Base-by-base conservation (phyloP, 768 basidiomycete genomes). In the Tricholoma matsutake region DNA sequence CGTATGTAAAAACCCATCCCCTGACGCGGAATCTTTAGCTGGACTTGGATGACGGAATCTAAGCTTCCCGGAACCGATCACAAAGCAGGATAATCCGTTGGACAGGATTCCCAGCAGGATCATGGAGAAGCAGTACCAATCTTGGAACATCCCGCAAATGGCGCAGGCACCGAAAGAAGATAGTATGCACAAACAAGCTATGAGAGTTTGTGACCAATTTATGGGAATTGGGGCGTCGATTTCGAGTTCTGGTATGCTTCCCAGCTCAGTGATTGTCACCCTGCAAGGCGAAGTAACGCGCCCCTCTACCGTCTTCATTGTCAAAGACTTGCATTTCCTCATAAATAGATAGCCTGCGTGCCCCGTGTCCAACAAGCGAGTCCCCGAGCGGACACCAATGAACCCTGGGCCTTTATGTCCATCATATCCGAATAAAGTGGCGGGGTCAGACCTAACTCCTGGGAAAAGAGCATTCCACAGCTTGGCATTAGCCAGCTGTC, bases 381-480 rank as follows among this genome's bases (percentile, higher is more conserved):
- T 69, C 13, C 72, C 73, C 2, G 74, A 73, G 14, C 70, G 20
- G 16, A 63, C 53, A 3, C 61, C 72, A 8, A 63, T 61, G 52
- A 69, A 74, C 43, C 14, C 61, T 11, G 74, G 74, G 9, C 74
- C 73, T 10, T 14, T 25, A 31, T 64, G 54, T 0, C 72, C 72
- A 52, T 72, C 72, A 2, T 72, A 58, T 18, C 60, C 66, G 11
- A 75, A 72, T 34, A 69, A 56, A 10, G 35, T 31, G 4, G 68
- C 65, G 10, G 75, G 73, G 59, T 76, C 71, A 1, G 67, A 68
- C n/a, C 70, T 71, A 20, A 69, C 65, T 3, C 75, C 75, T 0
- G 75, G 75, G 54, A 70, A 76, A 31, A 75, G 64, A 5, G 71
- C 72, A 29, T 73, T 68, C 61, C 75, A 75, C 41, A 76, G 66